Base-by-base conservation (phyloP, 495 filamentous ascomycete species). In the Penicillium parvum region DNA sequence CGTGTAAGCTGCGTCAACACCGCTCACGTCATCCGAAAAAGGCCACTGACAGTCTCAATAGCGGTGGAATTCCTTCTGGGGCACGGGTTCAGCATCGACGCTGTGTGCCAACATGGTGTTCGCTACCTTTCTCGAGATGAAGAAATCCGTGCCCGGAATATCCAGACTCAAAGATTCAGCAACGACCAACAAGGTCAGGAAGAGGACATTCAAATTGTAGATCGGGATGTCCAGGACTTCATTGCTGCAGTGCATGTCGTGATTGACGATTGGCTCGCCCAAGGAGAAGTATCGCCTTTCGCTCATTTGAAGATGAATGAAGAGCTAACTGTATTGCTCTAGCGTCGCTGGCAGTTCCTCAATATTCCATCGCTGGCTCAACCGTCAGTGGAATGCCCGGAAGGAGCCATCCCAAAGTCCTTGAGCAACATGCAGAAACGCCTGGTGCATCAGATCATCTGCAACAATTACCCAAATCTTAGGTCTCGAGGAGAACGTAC, bases 41-140 rank as follows among this genome's bases (percentile, higher is more conserved):
- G 10, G 23, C 4, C 23, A 33, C 40, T 55, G 45, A 53, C 21
- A 22, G 18, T 18, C 16, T 42, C n/a, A 5, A 40, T 32, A 68
- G 79, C 84, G 1, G 69, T 80, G 18, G 68, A 81, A 10, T 90
- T 90, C 40, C 66, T 90, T 1, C 43, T 76, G 9, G 63, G 69
- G 6, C 69, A 83, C 49, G 64, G 70, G n/a, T 90, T 90, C 46
- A 63, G 76, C 22, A 69, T 92, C 39, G 74, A 76, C 7, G 49
- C 61, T 1, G 60, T 79, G 2, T 81, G 83, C 52, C 68, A 49
- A 0, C 50, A 66, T 7, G 88, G 88, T 8, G 70, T 90, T 5
- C 69, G 69, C 3, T 92, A 91, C 58, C 62, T 95, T 4, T 86
- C 82, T 17, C 73, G 76, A 29, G 64, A 74, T 5, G 88, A 91